Conservation (phyloP, 495 filamentous ascomycete genomes). For the Collariella sp. region DNA sequence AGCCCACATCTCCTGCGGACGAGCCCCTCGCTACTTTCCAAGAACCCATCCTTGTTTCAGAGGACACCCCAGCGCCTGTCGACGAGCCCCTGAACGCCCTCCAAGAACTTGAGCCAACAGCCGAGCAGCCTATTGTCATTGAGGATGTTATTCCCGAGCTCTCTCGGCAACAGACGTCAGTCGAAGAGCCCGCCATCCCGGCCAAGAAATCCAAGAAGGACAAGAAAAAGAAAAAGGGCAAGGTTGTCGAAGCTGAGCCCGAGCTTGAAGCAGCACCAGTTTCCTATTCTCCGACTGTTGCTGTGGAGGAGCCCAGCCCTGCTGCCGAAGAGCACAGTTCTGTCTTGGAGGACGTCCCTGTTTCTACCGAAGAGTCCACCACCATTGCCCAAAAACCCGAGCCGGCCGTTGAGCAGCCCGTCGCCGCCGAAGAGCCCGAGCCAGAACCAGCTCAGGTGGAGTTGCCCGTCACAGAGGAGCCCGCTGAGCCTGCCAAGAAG, state of each 20-base stretch:
- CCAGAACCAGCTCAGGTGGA: too few species aligned
- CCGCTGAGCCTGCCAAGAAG: conserved; percentile 9
- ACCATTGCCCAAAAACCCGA: not conserved
- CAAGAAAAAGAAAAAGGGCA: conserved; percentile 18
- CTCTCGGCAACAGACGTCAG: conserved; percentile 2
- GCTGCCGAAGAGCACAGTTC: too few species aligned
- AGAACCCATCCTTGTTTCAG: too few species aligned
- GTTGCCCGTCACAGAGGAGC: too few species aligned
- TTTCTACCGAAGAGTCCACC: not conserved
- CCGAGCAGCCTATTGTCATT: not conserved
- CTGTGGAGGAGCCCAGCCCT: not conserved
- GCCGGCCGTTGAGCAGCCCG: too few species aligned
- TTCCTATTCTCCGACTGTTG: not conserved
- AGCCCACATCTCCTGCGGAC: not conserved
- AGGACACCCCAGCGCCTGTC: too few species aligned
- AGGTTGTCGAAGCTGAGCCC: not conserved
- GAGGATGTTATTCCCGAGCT: not conserved
- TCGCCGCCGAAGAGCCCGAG: too few species aligned
- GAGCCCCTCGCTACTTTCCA: not conserved
- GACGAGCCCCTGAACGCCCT: too few species aligned
- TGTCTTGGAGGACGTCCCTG: too few species aligned
- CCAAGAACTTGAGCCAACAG: not conserved
- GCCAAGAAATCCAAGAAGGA: conserved; percentile 22
- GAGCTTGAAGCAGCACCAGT: not conserved
- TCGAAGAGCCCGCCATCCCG: not conserved